Evolutionary conservation across 2,329 filamentous ascomycete genomes (phyloP), one percentile per base, ranked within the genome.

Genomic region (Cylindrodendrum hubeiense): DNA sequence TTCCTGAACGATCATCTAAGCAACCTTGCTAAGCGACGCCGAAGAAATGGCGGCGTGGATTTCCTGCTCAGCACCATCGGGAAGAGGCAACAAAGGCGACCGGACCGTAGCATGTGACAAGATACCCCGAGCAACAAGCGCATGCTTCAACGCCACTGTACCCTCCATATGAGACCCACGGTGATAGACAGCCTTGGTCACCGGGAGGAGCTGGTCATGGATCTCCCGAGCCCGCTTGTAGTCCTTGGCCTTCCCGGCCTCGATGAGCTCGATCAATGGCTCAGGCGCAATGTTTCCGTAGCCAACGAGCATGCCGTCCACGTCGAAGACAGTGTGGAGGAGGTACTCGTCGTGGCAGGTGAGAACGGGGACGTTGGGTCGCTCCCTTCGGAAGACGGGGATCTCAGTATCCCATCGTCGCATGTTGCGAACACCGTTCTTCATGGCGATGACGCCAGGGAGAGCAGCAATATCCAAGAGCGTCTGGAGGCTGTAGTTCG

Each of bases 371-470:
- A 87, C 77, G 2, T 84, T 80, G 0, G 84, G 84, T 5, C 84
- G 80, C 69, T 85, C 77, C 26, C 74, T 73, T 52, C 83, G 81
- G 75, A 87, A 85, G 26, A 86, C 79, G 17, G 84, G 85, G 64
- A 87, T 87, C 73, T 87, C 85, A 0, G 83, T 85, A 55, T 87
- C 85, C 85, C 85, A 87, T 19, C 85, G 82, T n/a, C 83, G 80
- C 85, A 87, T 86, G 74, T 87, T 86, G 57, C 85, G 81, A 10
- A 87, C 85, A 21, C 85, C 85, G 66, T 86, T 87, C 80, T 87
- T 87, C 84, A 87, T 87, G 17, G 85, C 85, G 49, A 87, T 85
- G 6, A 85, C 83, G 28, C 85, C 84, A 2, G 84, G 85, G 34
- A 79, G 83, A 8, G 84, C 85, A 3, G 84, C 78, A 57, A 86